Conservation (phyloP, 129 eudicot genomes). For the Lactuca saligna region DNA sequence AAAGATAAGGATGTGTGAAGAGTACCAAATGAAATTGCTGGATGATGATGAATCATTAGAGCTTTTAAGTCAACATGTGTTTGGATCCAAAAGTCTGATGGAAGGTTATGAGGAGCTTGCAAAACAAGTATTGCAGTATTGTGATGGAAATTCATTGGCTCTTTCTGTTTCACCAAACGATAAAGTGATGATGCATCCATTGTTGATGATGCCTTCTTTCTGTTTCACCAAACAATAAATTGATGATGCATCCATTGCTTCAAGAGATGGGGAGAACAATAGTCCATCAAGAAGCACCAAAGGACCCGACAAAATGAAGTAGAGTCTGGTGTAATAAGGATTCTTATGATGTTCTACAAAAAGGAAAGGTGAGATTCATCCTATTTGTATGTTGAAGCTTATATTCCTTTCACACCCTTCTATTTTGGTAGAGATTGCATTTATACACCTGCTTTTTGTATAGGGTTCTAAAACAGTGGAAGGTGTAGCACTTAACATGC, state of each 20-base stretch:
- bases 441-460: background rate
- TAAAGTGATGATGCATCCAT: no score
- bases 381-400: background rate
- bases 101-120: background rate
- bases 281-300: no score
- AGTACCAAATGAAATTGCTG: no score
- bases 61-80: constrained; percentile 2
- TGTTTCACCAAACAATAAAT: no score
- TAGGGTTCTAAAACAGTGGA: constrained; percentile 1
- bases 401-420: no score
- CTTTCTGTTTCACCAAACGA: background rate
- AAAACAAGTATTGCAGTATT: no score
- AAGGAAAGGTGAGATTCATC: background rate
- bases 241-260: no score
- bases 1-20: background rate
- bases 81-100: background rate
- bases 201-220: constrained; percentile 6
- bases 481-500: constrained; percentile 4
- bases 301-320: no score
- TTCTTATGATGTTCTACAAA: background rate
- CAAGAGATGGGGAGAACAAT: no score
- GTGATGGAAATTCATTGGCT: no score
- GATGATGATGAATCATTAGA: no score
- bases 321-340: no score
- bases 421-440: background rate